Percentiles rank a stretch among this genome's conserved stretches.
These are phyloP conservation scores for Phytophthora lateralis DNA, from an alignment of 352 stramenopile genomes.

Conservation along the genomic window DNA sequence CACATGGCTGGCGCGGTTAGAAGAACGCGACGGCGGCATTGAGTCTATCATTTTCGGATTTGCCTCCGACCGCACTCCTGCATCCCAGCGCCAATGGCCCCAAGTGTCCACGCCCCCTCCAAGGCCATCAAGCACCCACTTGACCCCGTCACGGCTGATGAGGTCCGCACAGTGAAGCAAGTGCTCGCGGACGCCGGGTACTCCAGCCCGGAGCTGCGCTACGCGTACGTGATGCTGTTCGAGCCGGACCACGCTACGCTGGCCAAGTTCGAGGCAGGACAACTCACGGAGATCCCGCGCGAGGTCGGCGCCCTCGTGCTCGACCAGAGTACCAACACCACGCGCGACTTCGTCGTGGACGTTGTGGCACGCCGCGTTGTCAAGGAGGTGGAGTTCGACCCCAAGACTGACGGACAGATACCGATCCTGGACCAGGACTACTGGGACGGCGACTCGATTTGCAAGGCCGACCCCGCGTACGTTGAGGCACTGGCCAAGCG, in stretches of 20 bases:
- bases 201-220: conserved; percentile 39
- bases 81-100: conserved; percentile 21
- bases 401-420: conserved; percentile 49
- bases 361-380: conserved; percentile 37
- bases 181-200: conserved; percentile 47
- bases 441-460: conserved; percentile 44
- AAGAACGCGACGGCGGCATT: neutral
- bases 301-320: conserved; percentile 51
- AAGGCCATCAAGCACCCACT: conserved; percentile 43
- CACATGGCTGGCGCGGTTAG: conserved; percentile 8
- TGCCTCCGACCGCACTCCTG: conserved; percentile 12
- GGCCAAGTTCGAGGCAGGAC: conserved; percentile 39
- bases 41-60: conserved; percentile 37
- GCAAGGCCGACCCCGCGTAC: conserved; percentile 49
- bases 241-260: conserved; percentile 53
- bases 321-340: conserved; percentile 39
- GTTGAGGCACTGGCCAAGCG: conserved; percentile 45
- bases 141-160: conserved; percentile 50
- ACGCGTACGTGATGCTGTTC: conserved; percentile 61
- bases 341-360: conserved; percentile 48
- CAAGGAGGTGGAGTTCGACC: conserved; percentile 39
- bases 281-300: conserved; percentile 40
- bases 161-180: conserved; percentile 51
- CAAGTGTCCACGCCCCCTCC: conserved; percentile 27
- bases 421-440: conserved; percentile 58